phyloP scores from a whole-genome alignment of 148 eudicot genomes.

The Vaccinium corymbosum region DNA sequence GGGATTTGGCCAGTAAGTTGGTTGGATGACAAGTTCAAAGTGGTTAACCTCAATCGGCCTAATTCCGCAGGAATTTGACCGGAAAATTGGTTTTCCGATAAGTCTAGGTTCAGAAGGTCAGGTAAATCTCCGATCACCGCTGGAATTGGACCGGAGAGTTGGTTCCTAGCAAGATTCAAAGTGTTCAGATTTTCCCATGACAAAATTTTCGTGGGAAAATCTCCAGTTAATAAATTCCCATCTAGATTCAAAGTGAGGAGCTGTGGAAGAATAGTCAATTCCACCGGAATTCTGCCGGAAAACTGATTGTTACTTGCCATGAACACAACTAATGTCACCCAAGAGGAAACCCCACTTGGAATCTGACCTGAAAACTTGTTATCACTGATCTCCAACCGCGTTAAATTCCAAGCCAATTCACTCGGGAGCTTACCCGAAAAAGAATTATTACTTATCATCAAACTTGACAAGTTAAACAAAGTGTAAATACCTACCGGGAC shows the following conservation, averaged over 20 bases:
- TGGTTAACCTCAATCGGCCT: slow-evolving; percentile 20
- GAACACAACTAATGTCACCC: slow-evolving; percentile 42
- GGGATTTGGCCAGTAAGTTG: slow-evolving; percentile 32
- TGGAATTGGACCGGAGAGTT: slow-evolving; percentile 29
- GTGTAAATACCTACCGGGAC: slow-evolving; percentile 56
- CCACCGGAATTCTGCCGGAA: slow-evolving; percentile 46
- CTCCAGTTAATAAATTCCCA: slow-evolving; percentile 25
- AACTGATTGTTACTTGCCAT: slow-evolving; percentile 50
- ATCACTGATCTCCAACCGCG: slow-evolving; percentile 41
- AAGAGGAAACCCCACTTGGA: slow-evolving; percentile 31
- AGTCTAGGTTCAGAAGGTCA: slow-evolving; percentile 25
- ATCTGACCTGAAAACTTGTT: slow-evolving; percentile 53
- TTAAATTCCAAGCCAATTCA: slow-evolving; percentile 39
- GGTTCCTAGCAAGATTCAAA: slow-evolving; percentile 29
- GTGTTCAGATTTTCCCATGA: slow-evolving; percentile 22
- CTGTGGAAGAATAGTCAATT: slow-evolving; percentile 34
- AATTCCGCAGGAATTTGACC: slow-evolving; percentile 29
- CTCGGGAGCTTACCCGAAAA: slow-evolving; percentile 53
- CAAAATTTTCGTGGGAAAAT: slow-evolving; percentile 18
- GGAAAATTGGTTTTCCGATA: slow-evolving; percentile 26
- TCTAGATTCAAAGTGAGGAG: slow-evolving; percentile 17
- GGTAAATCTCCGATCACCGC: slow-evolving; percentile 21
- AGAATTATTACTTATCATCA: slow-evolving; percentile 39
- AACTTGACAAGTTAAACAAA: slow-evolving; percentile 15
- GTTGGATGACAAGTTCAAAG: slow-evolving; percentile 33